Evolutionary conservation across 2,329 filamentous ascomycete species (phyloP), one percentile per base, ranked within the genome.

Genomic region (Cytospora schulzeri): DNA sequence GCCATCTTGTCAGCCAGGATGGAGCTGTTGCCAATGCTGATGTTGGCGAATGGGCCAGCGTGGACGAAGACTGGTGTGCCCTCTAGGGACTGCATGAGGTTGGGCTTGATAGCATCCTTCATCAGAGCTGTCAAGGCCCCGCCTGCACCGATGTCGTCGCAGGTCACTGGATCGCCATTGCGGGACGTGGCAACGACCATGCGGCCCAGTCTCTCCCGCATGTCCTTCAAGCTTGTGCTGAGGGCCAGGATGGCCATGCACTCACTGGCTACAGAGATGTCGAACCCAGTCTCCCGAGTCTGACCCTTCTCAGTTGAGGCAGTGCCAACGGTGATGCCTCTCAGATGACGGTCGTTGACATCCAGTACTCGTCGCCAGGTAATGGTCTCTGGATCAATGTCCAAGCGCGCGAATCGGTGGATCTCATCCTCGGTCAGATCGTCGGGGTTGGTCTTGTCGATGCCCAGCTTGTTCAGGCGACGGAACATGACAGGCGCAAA

Each of bases 71-170:
- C 95, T 0, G 95, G 95, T 9, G 95, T 99, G 31, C 95, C 95
- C 77, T 99, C 95, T 60, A 99, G 83, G 33, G 92, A 97, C 79
- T 99, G 95, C 95, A 99, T 98, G 69, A 99, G 82, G 80, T 97
- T 99, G 66, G 95, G 95, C 84, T 99, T 99, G 80, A 98, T 96
- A 63, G 95, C 93, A 78, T 99, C 95, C 80, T 91, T 95, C 91
- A 99, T 97, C 72, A 99, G 83, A 33, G 93, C 94, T 52, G 95
- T 93, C 69, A 99, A 82, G 58, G 95, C 95, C 71, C 95, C 95
- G 62, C 93, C 93, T 24, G 89, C 92, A 70, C 95, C 95, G 72
- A 99, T 88, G 74, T 99, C 95, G 74, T 99, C 95, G 73, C 93
- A 97, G 65, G 95, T 98, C 56, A 99, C 90, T 1, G 95, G 92